Evolutionary conservation across 1,284 basidiomycete species (phyloP).

Genomic region (Wolfiporia cocos): DNA sequence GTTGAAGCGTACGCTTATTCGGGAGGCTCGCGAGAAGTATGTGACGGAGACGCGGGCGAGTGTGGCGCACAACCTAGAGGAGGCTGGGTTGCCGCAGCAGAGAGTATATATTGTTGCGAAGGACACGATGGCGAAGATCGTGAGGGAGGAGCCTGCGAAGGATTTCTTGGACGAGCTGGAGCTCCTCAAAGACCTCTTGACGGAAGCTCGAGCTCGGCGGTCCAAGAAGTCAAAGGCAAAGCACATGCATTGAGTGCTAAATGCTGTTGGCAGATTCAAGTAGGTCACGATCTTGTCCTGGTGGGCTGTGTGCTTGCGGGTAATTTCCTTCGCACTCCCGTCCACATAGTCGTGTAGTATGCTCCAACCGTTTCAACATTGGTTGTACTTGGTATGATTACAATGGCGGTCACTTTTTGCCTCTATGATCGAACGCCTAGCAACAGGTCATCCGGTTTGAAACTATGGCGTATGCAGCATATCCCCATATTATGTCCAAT

Average conservation of each 20-base stretch:
- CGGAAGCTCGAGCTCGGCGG: neutral
- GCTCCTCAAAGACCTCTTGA: neutral
- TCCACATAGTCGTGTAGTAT: too few species aligned
- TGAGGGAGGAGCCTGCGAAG: neutral
- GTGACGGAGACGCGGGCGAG: neutral
- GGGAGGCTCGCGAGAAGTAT: constrained; percentile 1
- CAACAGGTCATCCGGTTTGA: too few species aligned
- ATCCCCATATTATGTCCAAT: too few species aligned
- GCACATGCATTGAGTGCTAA: neutral
- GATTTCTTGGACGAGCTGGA: neutral
- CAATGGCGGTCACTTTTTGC: too few species aligned
- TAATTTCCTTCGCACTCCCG: too few species aligned
- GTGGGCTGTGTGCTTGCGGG: too few species aligned
- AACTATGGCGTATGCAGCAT: too few species aligned
- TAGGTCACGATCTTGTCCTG: neutral
- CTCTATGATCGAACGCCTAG: too few species aligned
- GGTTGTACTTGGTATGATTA: too few species aligned
- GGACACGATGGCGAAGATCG: neutral
- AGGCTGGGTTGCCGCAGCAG: constrained; percentile 1
- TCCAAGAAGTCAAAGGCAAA: neutral
- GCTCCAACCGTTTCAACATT: too few species aligned
- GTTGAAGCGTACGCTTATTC: neutral
- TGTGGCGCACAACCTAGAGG: neutral
- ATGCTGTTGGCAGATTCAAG: neutral
- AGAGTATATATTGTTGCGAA: constrained; percentile 4